Evolutionary conservation across 441 rosid genomes (phyloP), one percentile per base, ranked within the genome.

Genomic region (Brassica balearica): DNA sequence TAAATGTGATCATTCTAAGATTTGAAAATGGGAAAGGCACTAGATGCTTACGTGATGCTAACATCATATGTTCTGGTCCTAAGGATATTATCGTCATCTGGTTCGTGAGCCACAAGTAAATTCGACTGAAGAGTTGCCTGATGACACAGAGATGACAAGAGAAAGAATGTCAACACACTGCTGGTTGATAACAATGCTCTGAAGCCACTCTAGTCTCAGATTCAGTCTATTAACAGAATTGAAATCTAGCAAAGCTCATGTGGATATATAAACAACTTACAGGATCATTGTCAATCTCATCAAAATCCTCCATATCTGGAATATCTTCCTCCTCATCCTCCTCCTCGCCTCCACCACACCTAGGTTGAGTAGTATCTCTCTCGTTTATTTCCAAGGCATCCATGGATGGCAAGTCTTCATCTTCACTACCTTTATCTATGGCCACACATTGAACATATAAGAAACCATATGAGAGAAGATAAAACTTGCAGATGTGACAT

Each of bases 41-140:
- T 2, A 53, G 64, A 65, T 11, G 76, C 99, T 85, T 92, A 96
- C 98, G 99, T 91, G 83, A 96, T 96, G 93, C 96, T 96, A 81
- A 96, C 86, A 90, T 96, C 99, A 78, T 96, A 96, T 61, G 99
- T 94, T 76, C 99, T 91, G 48, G 99, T 96, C 43, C 92, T 86
- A 68, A 96, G 88, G 69, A 96, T 94, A 80, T 92, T 90, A 84
- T 94, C 95, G 36, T 94, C 98, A 73, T 90, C 96, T 62, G 97
- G 97, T 73, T 96, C 93, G 19, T 92, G 92, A 69, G 96, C 98
- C 80, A 90, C 93, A 8, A 88, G 85, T 84, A 86, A 89, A 1
- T 86, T 88, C 36, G 91, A 59, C 46, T 82, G 96, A 67, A 94
- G 88, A 38, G 97, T 96, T 80, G 98, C 99, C 98, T 96, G n/a